A percentile compares a stretch with the other conserved stretches of the same genome.
These are phyloP conservation scores for Fraxinus pennsylvanica DNA, from an alignment of 257 asterid genomes.

Conservation along the genomic window DNA sequence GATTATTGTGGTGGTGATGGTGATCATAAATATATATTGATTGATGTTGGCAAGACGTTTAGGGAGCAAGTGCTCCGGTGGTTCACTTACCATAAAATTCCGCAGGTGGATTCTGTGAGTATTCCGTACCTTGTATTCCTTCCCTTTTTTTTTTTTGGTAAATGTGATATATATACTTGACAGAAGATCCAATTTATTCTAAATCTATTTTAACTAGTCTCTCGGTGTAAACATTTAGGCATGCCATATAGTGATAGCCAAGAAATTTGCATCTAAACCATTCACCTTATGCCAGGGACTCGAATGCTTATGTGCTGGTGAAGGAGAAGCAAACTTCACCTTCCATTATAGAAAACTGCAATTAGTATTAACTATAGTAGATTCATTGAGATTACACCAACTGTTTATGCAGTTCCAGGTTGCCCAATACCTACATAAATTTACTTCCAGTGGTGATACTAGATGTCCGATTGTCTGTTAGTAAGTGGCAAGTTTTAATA, in stretches of 20 bases:
- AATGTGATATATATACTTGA: not conserved
- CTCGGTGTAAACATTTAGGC: not conserved
- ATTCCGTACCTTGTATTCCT: constrained; percentile 16
- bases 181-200: not conserved
- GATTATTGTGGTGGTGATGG: constrained; percentile 61
- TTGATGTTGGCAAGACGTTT: constrained; percentile 94
- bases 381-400: not conserved
- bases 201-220: not conserved
- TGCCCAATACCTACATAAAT: not conserved
- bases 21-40: constrained; percentile 76
- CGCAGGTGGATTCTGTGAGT: constrained; percentile 93
- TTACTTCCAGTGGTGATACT: not conserved
- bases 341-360: not conserved
- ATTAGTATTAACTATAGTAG: not conserved
- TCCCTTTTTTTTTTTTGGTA: not conserved
- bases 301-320: not conserved
- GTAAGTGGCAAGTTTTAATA: not conserved
- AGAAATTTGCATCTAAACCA: not conserved
- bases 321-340: not conserved
- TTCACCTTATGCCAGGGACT: not conserved
- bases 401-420: not conserved
- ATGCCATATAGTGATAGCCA: not conserved
- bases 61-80: constrained; percentile 96
- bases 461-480: constrained; percentile 2
- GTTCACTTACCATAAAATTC: constrained; percentile 81